Evolutionary conservation across 1,139 yeast species (phyloP).

Genomic region (Hemisphaericaspora xylofermentans): DNA sequence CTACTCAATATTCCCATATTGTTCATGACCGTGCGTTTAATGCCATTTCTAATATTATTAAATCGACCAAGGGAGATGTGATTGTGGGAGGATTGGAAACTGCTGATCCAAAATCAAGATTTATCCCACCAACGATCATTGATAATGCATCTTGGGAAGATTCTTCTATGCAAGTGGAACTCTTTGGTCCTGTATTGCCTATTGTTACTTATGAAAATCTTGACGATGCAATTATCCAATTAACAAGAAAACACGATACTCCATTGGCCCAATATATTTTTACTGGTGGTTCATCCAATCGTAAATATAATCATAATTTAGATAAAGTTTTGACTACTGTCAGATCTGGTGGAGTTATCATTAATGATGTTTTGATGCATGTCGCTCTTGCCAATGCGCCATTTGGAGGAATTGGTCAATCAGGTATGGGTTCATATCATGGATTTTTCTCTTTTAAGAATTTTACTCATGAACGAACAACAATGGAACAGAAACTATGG

Average conservation of each 20-base stretch:
- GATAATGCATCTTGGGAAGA: constrained; percentile 64
- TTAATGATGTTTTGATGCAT: constrained; percentile 76
- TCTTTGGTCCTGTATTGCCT: constrained; percentile 88
- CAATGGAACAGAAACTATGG: constrained; percentile 67
- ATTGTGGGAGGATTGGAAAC: constrained; percentile 58
- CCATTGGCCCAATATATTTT: constrained; percentile 85
- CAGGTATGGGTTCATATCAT: constrained; percentile 83
- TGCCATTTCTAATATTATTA: constrained; percentile 47
- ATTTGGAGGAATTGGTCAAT: constrained; percentile 87
- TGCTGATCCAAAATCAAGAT: constrained; percentile 42
- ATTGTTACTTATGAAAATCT: constrained; percentile 56
- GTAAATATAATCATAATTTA: constrained; percentile 46
- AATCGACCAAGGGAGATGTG: constrained; percentile 54
- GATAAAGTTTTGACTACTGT: constrained; percentile 51
- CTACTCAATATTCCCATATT: constrained; percentile 54
- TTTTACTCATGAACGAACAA: constrained; percentile 75
- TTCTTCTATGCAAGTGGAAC: constrained; percentile 69
- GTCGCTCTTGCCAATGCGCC: constrained; percentile 74
- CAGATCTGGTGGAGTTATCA: constrained; percentile 71
- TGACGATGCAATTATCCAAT: constrained; percentile 44
- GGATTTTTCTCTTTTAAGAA: constrained; percentile 70
- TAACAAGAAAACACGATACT: constrained; percentile 63
- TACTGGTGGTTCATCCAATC: constrained; percentile 42
- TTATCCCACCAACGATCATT: constrained; percentile 74
- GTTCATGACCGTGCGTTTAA: constrained; percentile 60